Evolutionary conservation across 768 basidiomycete species (phyloP), one percentile per base, ranked within the genome.

Genomic region (Lactifluus pinguis): DNA sequence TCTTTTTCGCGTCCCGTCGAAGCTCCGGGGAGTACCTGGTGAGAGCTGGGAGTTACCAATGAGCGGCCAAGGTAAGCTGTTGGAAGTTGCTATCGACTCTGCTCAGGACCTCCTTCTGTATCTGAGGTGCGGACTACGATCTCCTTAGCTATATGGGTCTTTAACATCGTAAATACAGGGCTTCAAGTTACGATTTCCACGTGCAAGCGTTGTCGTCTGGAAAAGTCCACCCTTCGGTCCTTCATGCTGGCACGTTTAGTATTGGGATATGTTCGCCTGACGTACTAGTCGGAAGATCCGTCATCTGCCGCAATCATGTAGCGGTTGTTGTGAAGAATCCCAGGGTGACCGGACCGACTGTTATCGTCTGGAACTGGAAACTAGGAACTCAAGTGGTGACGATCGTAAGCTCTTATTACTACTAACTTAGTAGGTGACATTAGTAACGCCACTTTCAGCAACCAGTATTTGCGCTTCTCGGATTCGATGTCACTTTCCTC

Each of bases 61-160:
- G 45, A 62, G 13, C 13, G 61, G n/a, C 55, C 30, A 55, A 19
- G 61, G 61, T 10, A 39, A 62, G 51, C 53, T 62, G 39, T 48
- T 45, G 11, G 42, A 53, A 32, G 17, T 62, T 19, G 57, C 56
- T 41, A 62, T 62, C 30, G 61, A 62, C 34, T 32, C 61, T 34
- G 51, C 61, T 7, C 61, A 62, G 52, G 56, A 58, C 11, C 61
- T 62, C 38, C 61, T 62, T 38, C 50, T 62, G 15, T 53, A 53
- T 21, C 30, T 42, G 19, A 57, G 61, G 61, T 62, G 17, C 30
- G 61, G 41, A 29, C 10, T 38, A 11, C 32, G 11, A 11, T 21
- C 45, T 25, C 21, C 13, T 45, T 25, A 25, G 19, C 21, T 10
- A 15, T 25, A 47, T 25, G 54, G 29, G 32, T 36, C 14, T 17